Evolutionary conservation across 176 grass and related monocot genomes (phyloP), one percentile per base, ranked within the genome.

Genomic region (Panicum miliaceum): DNA sequence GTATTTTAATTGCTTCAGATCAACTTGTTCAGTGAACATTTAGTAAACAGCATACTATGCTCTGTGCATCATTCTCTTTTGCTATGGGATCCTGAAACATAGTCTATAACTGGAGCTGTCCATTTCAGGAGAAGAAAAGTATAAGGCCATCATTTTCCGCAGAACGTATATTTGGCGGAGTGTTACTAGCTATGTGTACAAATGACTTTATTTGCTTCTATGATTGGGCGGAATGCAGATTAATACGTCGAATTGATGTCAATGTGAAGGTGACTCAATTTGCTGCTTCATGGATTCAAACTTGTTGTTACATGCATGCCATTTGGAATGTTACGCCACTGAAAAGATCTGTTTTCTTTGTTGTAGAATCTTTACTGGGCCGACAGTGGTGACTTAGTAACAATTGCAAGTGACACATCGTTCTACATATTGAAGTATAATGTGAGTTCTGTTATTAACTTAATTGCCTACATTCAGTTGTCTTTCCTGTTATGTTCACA

Each of bases 381-480:
- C 1, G 96, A 98, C 47, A 98, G 96, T 50, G 96, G 96, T 78
- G 96, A 96, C 84, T 82, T 98, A 59, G 93, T 98, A 71, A 88
- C 91, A 70, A 93, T 98, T 87, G 93, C 96, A 89, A 96, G 96
- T 68, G 91, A 92, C 57, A 87, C 96, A 62, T 96, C 96, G 59
- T 98, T 98, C 73, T 98, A 98, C 87, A 95, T 98, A 68, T 87
- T 98, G 73, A 98, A 96, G 84, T 98, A 98, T 72, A 98, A 95
- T 87, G 96, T 98, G 72, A 96, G 85, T 92, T 81, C 45, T 78
- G 58, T 59, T 73, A 36, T 35, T 32, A 75, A 68, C 27, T 80
- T 53, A 73, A 51, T 38, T 58, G 20, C 18, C 26, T 78, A 20
- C 37, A 16, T 64, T 73, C 56, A 64, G 20, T 57, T 68, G 73